Conservation (phyloP, 73 alveolate genomes). For the Stentor roeselii region DNA sequence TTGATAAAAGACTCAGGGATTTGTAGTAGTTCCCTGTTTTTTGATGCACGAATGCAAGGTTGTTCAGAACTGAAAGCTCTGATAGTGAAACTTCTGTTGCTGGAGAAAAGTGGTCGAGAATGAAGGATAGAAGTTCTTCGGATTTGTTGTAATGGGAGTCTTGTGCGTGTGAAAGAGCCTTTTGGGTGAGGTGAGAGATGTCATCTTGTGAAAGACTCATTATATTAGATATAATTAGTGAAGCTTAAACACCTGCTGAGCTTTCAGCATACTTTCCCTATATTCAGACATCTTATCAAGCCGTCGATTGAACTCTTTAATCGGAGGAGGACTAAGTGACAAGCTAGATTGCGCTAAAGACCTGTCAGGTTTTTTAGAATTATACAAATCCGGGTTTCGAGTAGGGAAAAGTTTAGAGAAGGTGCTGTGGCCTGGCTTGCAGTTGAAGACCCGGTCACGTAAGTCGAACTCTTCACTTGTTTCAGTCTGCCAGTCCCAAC, state of each 20-base stretch:
- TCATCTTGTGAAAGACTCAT: too few species aligned
- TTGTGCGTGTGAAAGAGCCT: too few species aligned
- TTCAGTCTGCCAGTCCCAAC: slow-evolving; percentile 22
- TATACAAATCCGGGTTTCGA: slow-evolving; percentile 5
- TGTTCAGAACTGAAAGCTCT: too few species aligned
- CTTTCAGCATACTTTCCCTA: slow-evolving; percentile 15
- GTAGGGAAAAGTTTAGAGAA: background rate
- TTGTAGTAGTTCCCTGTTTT: background rate
- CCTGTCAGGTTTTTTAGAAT: background rate
- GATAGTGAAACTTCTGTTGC: too few species aligned
- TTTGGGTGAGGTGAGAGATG: too few species aligned
- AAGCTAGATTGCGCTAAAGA: background rate
- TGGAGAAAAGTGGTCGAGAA: too few species aligned
- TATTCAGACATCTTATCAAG: background rate
- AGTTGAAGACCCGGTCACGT: background rate
- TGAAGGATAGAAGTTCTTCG: too few species aligned
- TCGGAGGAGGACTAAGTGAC: background rate
- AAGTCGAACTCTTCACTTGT: background rate
- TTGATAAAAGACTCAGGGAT: background rate
- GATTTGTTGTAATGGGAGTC: too few species aligned
- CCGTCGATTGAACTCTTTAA: slow-evolving; percentile 16
- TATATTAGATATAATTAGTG: too few species aligned
- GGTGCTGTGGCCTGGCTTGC: background rate
- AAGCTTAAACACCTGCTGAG: background rate
- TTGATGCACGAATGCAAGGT: background rate